Percentiles rank a stretch among this genome's conserved stretches.
phyloP scores from a whole-genome alignment of 139 green algal genomes.

The Picochlorum sp. region DNA sequence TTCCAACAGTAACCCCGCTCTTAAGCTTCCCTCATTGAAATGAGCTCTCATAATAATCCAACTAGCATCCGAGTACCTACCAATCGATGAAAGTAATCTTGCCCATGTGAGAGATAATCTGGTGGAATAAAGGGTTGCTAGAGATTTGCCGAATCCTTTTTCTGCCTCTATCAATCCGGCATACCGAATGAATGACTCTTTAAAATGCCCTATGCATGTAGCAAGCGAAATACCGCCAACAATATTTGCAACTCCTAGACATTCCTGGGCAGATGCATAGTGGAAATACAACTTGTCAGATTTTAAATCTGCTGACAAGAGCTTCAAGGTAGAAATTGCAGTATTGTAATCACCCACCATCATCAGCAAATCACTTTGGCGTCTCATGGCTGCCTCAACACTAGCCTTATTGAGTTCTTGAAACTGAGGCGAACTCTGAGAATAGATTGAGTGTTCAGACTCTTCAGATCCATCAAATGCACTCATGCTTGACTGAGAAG shows the following conservation, averaged over 20 bases:
- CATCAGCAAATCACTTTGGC: conserved; percentile 74
- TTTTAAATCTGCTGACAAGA: conserved; percentile 57
- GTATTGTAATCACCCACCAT: conserved; percentile 76
- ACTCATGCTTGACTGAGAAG: not conserved
- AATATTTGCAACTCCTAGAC: conserved; percentile 27
- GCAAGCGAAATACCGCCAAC: conserved; percentile 17
- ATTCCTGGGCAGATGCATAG: conserved; percentile 73
- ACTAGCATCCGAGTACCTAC: conserved; percentile 40
- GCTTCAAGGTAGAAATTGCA: conserved; percentile 63
- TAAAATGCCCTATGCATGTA: conserved; percentile 23
- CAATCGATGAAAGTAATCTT: conserved; percentile 22
- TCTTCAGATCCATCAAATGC: not conserved
- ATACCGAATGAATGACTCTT: conserved; percentile 40
- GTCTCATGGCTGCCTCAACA: conserved; percentile 71
- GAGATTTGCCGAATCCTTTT: conserved; percentile 6
- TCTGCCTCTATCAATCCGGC: not conserved
- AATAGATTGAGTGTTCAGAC: not conserved
- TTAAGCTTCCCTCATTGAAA: conserved; percentile 55
- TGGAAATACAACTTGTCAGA: conserved; percentile 55
- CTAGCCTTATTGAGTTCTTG: not conserved
- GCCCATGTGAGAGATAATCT: conserved; percentile 37
- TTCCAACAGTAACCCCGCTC: conserved; percentile 80
- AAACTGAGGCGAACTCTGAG: conserved; percentile 21
- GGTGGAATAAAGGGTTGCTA: conserved; percentile 42
- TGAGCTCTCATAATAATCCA: conserved; percentile 64